phyloP scores from a whole-genome alignment of 805 yeast species.

The Candida quercuum region DNA sequence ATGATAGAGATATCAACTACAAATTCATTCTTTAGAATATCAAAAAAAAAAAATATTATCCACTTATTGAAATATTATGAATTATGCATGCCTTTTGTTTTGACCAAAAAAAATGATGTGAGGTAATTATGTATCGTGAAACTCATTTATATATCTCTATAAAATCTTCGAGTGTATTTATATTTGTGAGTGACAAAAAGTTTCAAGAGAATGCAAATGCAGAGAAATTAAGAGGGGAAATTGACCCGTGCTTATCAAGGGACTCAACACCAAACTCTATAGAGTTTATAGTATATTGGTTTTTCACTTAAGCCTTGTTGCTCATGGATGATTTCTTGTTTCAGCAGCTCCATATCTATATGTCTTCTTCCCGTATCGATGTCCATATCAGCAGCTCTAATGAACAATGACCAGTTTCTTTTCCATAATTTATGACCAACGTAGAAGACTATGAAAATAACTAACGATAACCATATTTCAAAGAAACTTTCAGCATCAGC shows the following conservation, averaged over 20 bases:
- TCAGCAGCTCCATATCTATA: slow-evolving; percentile 44
- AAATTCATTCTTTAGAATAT: slow-evolving; percentile 7
- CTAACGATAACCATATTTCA: slow-evolving; percentile 54
- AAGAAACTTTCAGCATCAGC: slow-evolving; percentile 56
- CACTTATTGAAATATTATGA: background rate
- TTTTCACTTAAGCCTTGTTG: slow-evolving; percentile 32
- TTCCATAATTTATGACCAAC: slow-evolving; percentile 51
- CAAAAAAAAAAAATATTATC: background rate
- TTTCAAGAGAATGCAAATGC: too few relatives aligned
- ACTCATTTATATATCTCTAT: too few relatives aligned
- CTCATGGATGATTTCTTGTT: slow-evolving; percentile 50
- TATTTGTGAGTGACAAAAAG: too few relatives aligned
- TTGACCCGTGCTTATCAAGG: too few relatives aligned
- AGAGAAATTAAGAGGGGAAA: too few relatives aligned
- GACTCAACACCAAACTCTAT: slow-evolving; percentile 41
- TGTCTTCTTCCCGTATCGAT: slow-evolving; percentile 59
- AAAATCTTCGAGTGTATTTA: too few relatives aligned
- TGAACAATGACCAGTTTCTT: slow-evolving; percentile 31
- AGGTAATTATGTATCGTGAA: too few relatives aligned
- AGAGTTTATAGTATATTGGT: slow-evolving; percentile 40
- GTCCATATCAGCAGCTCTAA: slow-evolving; percentile 46
- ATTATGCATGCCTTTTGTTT: background rate
- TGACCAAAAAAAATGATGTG: too few relatives aligned
- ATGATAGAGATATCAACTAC: slow-evolving; percentile 19
- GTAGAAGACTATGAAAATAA: slow-evolving; percentile 51